Evolutionary conservation across 192 early-diverging fungal species (phyloP), one percentile per base, ranked within the genome.

Genomic region (Coemansia sp.): DNA sequence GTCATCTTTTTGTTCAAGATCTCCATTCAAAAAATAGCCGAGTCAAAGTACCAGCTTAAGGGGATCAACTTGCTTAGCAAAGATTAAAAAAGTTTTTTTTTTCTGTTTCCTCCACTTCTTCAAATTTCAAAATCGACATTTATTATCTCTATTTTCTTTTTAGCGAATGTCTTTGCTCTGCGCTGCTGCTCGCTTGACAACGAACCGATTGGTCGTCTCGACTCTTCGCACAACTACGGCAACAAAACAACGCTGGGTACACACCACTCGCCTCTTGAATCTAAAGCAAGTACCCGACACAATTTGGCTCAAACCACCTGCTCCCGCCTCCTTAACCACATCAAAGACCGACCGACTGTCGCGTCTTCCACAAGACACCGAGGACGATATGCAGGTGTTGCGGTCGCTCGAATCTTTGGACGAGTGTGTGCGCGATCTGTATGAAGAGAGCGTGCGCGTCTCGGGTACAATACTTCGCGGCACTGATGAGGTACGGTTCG

Each of bases 401-500:
- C 61, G 57, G 9, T 66, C 68, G 16, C 50, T 75, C 6, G 35
- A 60, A 8, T 67, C 65, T 3, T 50, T 74, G 29, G 72, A 74
- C 48, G 54, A 74, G 41, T 54, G 44, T 35, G 46, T 74, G 42
- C 40, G 56, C 9, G 68, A 77, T 24, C 11, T 66, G 19, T 63
- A 75, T 64, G 40, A 69, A 14, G 63, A 70, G 27, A 17, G 40
- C n/a, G 48, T 64, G 27, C 56, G 62, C 2, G 37, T 29, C 24
- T 50, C 66, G 11, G 66, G 62, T 29, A 68, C 73, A 1, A 51
- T 74, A 8, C 21, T 75, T 17, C 75, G 80, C n/a, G 80, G 80
- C 36, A 77, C 80, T 2, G 75, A 77, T 54, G 80, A 83, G 33
- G 68, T 79, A 33, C 72, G 78, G n/a, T 81, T 78, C 21, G 83